These are phyloP conservation scores for Tetrahymena thermophila DNA, from an alignment of 73 alveolate genomes.

Conservation along the genomic window DNA sequence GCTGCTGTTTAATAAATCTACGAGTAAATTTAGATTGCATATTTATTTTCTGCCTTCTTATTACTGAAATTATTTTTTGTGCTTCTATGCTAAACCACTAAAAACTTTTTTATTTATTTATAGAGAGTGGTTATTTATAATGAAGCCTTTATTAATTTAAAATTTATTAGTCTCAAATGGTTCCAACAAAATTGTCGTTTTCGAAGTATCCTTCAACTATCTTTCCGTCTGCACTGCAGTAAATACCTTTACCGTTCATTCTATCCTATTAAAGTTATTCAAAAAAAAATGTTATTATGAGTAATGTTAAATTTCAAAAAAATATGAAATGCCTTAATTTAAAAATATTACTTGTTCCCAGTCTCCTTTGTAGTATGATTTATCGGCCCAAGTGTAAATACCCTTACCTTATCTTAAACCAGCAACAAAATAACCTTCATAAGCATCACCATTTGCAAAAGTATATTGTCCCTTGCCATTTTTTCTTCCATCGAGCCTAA, in stretches of 20 bases:
- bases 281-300: background rate
- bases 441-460: slow-evolving; percentile 46
- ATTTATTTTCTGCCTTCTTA: background rate
- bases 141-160: background rate
- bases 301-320: background rate
- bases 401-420: slow-evolving; percentile 74
- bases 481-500: slow-evolving; percentile 44
- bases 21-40: background rate
- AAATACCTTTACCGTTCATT: slow-evolving; percentile 42
- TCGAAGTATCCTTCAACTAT: slow-evolving; percentile 31
- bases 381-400: slow-evolving; percentile 65
- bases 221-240: slow-evolving; percentile 32
- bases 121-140: background rate
- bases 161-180: background rate
- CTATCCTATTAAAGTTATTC: slow-evolving; percentile 8
- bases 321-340: no score
- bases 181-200: slow-evolving; percentile 39
- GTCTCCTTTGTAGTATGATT: slow-evolving; percentile 65
- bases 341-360: slow-evolving; percentile 34
- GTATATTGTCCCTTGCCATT: slow-evolving; percentile 47
- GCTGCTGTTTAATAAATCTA: background rate
- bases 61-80: background rate
- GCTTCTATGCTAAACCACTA: background rate
- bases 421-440: slow-evolving; percentile 40
- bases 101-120: no score